phyloP scores from a whole-genome alignment of 345 rosid species.

The Melaleuca alternifolia region DNA sequence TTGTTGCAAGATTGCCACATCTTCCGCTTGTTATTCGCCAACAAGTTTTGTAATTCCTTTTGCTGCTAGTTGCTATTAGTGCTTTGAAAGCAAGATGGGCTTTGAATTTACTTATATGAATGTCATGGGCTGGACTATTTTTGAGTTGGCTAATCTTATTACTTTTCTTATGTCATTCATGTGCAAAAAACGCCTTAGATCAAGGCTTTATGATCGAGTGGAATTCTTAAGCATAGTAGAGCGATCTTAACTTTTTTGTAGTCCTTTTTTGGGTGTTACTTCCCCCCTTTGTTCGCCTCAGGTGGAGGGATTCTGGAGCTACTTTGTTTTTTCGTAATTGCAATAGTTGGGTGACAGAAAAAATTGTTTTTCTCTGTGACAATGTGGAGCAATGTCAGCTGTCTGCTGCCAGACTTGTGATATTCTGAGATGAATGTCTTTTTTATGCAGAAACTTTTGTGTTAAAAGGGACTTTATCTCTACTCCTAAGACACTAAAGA shows the following conservation, averaged over 20 bases:
- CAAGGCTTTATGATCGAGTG: neutral
- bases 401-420: neutral
- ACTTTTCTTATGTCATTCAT: neutral
- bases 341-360: neutral
- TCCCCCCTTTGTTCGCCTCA: neutral
- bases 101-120: neutral
- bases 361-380: neutral
- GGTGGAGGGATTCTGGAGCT: neutral
- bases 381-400: neutral
- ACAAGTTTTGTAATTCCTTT: neutral
- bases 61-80: neutral
- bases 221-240: neutral
- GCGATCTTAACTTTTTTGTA: neutral
- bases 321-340: neutral
- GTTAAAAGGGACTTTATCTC: conserved; percentile 80
- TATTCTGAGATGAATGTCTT: neutral
- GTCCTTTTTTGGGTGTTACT: neutral
- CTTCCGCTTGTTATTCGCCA: neutral
- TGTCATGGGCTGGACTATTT: neutral
- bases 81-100: neutral
- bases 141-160: neutral
- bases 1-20: neutral
- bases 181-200: neutral
- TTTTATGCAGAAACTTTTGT: conserved; percentile 70
- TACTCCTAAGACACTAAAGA: conserved; percentile 68